Conservation (phyloP, 192 early-diverging fungal genomes). For the Coemansia sp. region DNA sequence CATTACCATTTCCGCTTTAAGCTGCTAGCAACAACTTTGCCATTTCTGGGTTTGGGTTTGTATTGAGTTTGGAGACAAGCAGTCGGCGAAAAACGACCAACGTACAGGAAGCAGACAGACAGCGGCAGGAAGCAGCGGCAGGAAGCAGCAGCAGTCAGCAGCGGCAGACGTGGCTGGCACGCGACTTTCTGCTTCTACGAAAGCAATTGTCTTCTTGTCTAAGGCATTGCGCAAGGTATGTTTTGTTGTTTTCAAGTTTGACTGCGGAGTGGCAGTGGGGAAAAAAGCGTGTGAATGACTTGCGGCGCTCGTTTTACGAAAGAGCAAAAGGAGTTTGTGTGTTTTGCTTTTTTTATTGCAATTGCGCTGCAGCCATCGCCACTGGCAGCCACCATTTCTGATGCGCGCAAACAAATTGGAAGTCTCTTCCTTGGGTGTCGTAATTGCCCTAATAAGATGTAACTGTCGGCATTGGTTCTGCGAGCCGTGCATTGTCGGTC, state of each 20-base stretch:
- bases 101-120: background rate
- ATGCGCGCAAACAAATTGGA: background rate
- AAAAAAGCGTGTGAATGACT: background rate
- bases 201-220: background rate
- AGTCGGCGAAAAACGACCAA: background rate
- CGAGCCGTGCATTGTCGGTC: conserved; percentile 9
- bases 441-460: conserved; percentile 14
- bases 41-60: background rate
- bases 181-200: background rate
- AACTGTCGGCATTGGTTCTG: conserved; percentile 13
- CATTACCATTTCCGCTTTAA: background rate
- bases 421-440: background rate
- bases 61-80: background rate
- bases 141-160: background rate
- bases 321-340: background rate
- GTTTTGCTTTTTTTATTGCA: background rate
- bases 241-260: background rate
- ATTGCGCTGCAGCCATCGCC: background rate
- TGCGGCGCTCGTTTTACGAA: background rate
- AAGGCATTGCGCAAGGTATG: background rate
- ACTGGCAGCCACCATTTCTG: conserved; percentile 1
- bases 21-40: background rate
- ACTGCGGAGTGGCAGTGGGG: background rate
- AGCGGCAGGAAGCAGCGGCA: background rate
- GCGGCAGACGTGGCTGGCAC: background rate